Base-by-base conservation (phyloP, 2,329 filamentous ascomycete species). In the Leptographium galeiforme region DNA sequence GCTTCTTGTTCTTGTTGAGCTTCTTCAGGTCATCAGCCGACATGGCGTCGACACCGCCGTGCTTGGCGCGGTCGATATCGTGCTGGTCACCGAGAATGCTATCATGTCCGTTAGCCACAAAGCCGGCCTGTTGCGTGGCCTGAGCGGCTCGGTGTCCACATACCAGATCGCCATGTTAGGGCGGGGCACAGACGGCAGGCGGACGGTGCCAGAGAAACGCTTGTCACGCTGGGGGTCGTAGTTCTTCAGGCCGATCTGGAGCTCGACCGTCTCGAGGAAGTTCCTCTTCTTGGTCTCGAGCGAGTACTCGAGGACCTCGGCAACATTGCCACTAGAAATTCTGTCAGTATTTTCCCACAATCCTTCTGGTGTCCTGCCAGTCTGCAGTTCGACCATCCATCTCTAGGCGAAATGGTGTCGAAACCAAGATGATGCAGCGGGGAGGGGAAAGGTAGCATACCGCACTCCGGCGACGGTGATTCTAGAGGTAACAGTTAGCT, bases 1-100 rank as follows among this genome's bases (percentile, higher is more conserved):
- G 85, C 87, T 98, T 98, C 88, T 98, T 97, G 89, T 98, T 98
- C 89, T 98, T 98, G 87, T 98, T 98, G 65, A 98, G 89, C 87
- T 98, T 98, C 88, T 98, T 98, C 78, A 98, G 78, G 76, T 98
- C 93, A 68, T 98, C 93, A 63, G 88, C 76, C 68, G 88, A 95
- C 93, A 97, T 97, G 78, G 91, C 89, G 71, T 98, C 93, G 65
- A 97, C 83, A 73, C 89, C 91, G 69, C 89, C 87, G 82, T 98
- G 93, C 85, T 98, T 98, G 71, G 93, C 91, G 82, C 93, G 90
- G 74, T 98, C 93, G 71, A 98, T 94, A 82, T 98, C 93, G 82
- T 97, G 91, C 85, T 81, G 78, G 74, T 82, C 78, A 78, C 78
- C 78, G 56, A 82, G 72, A 66, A 82, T 82, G 77, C 85, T 57